Base-by-base conservation (phyloP, 768 basidiomycete genomes). In the Arthromyces matolae region DNA sequence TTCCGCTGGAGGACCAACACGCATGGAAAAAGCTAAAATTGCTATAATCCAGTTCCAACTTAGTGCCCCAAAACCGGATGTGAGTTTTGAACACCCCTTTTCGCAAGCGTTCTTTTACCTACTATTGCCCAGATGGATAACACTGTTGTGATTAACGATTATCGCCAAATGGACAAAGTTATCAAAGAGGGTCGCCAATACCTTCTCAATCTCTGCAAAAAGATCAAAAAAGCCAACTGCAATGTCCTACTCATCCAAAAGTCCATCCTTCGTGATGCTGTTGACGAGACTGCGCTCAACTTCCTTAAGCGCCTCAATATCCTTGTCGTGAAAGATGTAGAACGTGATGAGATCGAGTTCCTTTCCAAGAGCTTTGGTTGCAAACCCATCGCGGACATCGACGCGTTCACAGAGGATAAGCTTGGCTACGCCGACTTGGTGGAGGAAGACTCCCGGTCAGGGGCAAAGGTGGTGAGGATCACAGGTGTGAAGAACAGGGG, bases 81-180 rank as follows among this genome's bases (percentile, higher is more conserved):
- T 95, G 64, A 52, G 89, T 68, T 27, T 14, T 33, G n/a, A 24
- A 22, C 3, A 29, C 23, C 36, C 5, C n/a, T 18, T 45, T 45
- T 24, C 42, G 4, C 9, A 28, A 18, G 43, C 51, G 16, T 28
- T 19, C 40, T 62, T 52, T 48, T 14, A 53, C 57, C 52, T 24
- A 5, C 42, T 25, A 50, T 33, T 16, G n/a, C n/a, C 8, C 57
- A 97, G 94, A 99, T 99, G 95, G 96, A 99, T 69, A 98, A 99
- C 74, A 97, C 95, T 4, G 93, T 99, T 35, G 88, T 98, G 42
- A 97, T 99, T 58, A 98, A 95, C 54, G 95, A 99, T 70, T 99
- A 99, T 71, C 86, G 96, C 14, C 96, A 97, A 66, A 98, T 99
- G 95, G 96, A 98, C 78, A 96, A 97, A 67, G 93, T 98, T 50